A percentile compares a stretch with the other conserved stretches of the same genome.
phyloP scores from a whole-genome alignment of 2,329 filamentous ascomycete species.

The Sarocladium strictum region DNA sequence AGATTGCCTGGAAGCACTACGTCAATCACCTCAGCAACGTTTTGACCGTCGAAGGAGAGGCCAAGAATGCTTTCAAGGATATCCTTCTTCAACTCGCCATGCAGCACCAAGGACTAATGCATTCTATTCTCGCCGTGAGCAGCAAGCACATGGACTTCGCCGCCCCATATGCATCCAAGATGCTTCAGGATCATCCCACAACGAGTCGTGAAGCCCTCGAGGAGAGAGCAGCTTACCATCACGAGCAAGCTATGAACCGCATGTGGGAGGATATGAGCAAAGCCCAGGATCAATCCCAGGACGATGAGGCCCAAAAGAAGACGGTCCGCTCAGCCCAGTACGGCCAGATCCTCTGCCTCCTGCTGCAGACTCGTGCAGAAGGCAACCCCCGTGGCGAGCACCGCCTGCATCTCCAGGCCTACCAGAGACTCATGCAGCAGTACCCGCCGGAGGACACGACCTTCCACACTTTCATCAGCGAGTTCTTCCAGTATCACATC shows the following conservation, averaged over 20 bases:
- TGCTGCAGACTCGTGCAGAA: slow-evolving; percentile 52
- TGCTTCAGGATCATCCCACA: slow-evolving; percentile 43
- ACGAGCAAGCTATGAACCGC: slow-evolving; percentile 47
- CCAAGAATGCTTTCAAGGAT: slow-evolving; percentile 79
- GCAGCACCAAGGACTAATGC: slow-evolving; percentile 77
- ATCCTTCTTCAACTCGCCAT: slow-evolving; percentile 78
- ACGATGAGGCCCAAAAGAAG: slow-evolving; percentile 30
- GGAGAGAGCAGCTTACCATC: slow-evolving; percentile 49
- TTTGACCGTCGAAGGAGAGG: slow-evolving; percentile 74
- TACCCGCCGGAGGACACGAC: slow-evolving; percentile 57
- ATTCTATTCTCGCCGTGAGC: slow-evolving; percentile 78
- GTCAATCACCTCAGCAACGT: slow-evolving; percentile 72
- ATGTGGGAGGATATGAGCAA: slow-evolving; percentile 41
- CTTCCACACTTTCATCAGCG: slow-evolving; percentile 59
- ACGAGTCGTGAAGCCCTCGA: slow-evolving; percentile 41
- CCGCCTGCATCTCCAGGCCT: slow-evolving; percentile 71
- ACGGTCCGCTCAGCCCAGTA: slow-evolving; percentile 49
- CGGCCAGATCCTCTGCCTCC: slow-evolving; percentile 56
- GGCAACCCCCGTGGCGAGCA: slow-evolving; percentile 61
- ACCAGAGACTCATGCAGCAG: slow-evolving; percentile 63
- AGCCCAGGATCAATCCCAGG: slow-evolving; percentile 35
- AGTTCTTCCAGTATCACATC: slow-evolving; percentile 83
- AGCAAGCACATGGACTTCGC: slow-evolving; percentile 67
- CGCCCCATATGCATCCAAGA: slow-evolving; percentile 48
- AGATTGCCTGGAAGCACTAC: slow-evolving; percentile 78